Evolutionary conservation across 139 green algal species (phyloP), one percentile per base, ranked within the genome.

Genomic region (Axilococcus clingmanii): DNA sequence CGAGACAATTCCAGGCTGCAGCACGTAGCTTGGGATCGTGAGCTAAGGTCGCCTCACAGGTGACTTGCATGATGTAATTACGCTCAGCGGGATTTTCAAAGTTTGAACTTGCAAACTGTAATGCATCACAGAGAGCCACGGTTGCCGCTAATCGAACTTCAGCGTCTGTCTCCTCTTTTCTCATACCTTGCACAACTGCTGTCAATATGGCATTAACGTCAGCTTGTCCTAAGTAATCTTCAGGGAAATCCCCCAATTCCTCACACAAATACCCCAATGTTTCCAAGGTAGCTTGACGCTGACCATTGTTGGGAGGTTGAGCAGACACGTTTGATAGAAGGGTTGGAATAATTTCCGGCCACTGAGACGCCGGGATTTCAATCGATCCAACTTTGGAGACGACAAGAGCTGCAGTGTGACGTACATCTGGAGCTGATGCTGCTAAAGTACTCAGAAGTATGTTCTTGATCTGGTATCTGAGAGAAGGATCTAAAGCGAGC

Each of bases 221-320:
- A 19, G 83, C 69, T 47, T 94, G 75, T 12, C 75, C 66, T 17
- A 97, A 68, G 44, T 87, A 76, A 28, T 92, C 81, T 36, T 92
- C 72, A 4, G 83, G 67, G 23, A 87, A 40, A n/a, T 38, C 35
- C 15, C 51, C 74, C 58, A 96, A 81, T 73, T 97, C 89, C 73
- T 98, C 91, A 61, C 91, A 98, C 2, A 97, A 64, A 59, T 93
- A 97, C 12, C 91, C 92, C 35, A 99, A 66, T 1, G 85, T 46
- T 71, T 94, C 81, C 20, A 97, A 74, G 6, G 89, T 95, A 16
- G 77, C 67, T 52, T 92, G 80, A 20, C 91, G 69, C 46, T 95
- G 65, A 37, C 55, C 69, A 20, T 34, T 52, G 9, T 59, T 45
- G 5, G 61, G 36, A 16, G 49, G 32, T 15, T 51, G 12, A 19